A percentile compares a stretch with the other conserved stretches of the same genome.
phyloP scores from a whole-genome alignment of 1,284 basidiomycete species.

The Mycena citricolor region DNA sequence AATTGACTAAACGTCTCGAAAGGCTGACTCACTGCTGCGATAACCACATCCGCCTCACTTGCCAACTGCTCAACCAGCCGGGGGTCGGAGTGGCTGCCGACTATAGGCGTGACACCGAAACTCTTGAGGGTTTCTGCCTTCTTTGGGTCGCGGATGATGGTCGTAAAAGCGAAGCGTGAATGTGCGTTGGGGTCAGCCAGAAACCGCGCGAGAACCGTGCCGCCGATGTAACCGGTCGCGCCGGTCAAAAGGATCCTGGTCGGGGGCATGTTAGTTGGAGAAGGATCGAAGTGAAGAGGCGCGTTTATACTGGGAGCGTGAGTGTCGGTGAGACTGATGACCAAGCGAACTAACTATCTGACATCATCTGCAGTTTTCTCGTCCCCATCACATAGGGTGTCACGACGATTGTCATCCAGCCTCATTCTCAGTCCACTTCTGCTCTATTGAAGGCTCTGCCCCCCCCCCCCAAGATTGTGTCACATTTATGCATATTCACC shows the following conservation, averaged over 20 bases:
- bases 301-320: no score
- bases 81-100: constrained; percentile 35
- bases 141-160: constrained; percentile 39
- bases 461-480: no score
- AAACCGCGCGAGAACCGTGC: constrained; percentile 40
- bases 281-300: no score
- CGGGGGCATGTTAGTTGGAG: no score
- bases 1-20: background rate
- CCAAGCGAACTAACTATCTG: no score
- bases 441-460: no score
- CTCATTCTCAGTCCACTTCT: no score
- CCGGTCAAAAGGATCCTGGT: constrained; percentile 11
- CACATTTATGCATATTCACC: no score
- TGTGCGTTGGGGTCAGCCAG: constrained; percentile 36
- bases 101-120: constrained; percentile 32
- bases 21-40: constrained; percentile 34
- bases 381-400: no score
- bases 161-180: constrained; percentile 39
- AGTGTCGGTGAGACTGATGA: no score
- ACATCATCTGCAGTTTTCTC: no score
- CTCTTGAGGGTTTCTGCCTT: constrained; percentile 30
- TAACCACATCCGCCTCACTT: constrained; percentile 36
- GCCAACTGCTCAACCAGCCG: constrained; percentile 32
- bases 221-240: constrained; percentile 36
- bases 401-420: no score